Evolutionary conservation across 345 rosid species (phyloP), one percentile per base, ranked within the genome.

Genomic region (Boechera stricta): DNA sequence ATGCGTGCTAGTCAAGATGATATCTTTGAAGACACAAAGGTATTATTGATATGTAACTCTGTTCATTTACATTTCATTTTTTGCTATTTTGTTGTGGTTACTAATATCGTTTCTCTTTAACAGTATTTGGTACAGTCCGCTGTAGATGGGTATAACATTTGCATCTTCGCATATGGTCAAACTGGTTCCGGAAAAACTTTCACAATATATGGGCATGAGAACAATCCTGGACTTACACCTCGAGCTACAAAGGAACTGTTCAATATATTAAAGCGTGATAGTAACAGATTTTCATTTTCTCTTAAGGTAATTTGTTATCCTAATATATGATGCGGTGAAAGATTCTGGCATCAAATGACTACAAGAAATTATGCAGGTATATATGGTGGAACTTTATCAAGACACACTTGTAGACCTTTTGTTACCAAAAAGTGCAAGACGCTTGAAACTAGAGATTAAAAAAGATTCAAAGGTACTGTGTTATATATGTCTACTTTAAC

Each of bases 141-240:
- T 64, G 86, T 92, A 7, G 99, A 95, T 85, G 99, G 99, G 10
- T 95, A 88, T 69, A 95, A 95, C 18, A 97, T 95, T 3, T 95
- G 98, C 82, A 91, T 95, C 74, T 95, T 95, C 83, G 99, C 98
- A 38, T 92, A 95, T 78, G 99, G 99, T 56, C 99, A 95, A 88
- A 95, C 98, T 68, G 98, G 98, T 54, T 95, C 99, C 29, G 99
- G 98, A 47, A 95, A 95, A 83, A 95, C 99, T 82, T 95, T 88
- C 81, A 95, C 99, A 0, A 89, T 95, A 76, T 95, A 91, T 81
- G 98, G 99, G 55, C 81, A 91, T 73, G 90, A 84, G 48, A 73
- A 64, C 72, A 87, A 83, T 81, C 96, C 97, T 33, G 99, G 98
- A 67, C 86, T 92, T 64, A 95, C 99, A 32, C 91, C 97, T 54